Conservation (phyloP, 352 stramenopile genomes). For the Pelagophyceae sp. region DNA sequence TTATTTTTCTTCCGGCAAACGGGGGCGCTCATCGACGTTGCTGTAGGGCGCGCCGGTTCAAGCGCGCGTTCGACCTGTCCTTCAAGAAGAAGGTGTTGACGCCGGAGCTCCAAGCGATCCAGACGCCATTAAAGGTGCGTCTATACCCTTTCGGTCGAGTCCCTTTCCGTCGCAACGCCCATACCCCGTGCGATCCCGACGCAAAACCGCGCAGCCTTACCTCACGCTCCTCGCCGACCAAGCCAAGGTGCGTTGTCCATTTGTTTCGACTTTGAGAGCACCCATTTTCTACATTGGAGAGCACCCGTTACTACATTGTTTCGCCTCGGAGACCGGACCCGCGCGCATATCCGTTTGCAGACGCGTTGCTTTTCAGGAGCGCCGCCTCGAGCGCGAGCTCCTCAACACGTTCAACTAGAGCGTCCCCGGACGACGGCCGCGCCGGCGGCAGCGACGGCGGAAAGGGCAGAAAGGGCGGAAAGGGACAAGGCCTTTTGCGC, state of each 20-base stretch:
- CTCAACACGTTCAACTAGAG: constrained; percentile 19
- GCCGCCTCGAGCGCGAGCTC: constrained; percentile 15
- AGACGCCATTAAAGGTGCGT: constrained; percentile 8
- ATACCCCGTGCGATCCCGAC: too few species aligned
- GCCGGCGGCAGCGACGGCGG: too few species aligned
- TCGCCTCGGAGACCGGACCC: not conserved
- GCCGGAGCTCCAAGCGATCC: not conserved
- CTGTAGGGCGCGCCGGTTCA: constrained; percentile 6
- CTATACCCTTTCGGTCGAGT: too few species aligned
- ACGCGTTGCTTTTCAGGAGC: not conserved
- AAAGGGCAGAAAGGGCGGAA: too few species aligned
- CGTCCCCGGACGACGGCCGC: too few species aligned
- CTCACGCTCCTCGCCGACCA: not conserved
- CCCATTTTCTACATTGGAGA: not conserved
- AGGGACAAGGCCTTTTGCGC: too few species aligned
- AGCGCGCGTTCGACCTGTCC: constrained; percentile 17
- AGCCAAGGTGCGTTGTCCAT: not conserved
- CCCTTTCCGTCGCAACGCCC: too few species aligned
- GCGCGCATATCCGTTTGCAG: not conserved
- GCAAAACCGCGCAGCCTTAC: too few species aligned
- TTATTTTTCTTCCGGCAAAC: not conserved
- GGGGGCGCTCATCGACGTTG: not conserved
- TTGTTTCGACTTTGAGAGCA: not conserved
- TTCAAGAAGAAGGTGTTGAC: constrained; percentile 11
- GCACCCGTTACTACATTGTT: not conserved